Evolutionary conservation across 2,329 filamentous ascomycete species (phyloP).

Genomic region (Trichoderma atrobrunneum): DNA sequence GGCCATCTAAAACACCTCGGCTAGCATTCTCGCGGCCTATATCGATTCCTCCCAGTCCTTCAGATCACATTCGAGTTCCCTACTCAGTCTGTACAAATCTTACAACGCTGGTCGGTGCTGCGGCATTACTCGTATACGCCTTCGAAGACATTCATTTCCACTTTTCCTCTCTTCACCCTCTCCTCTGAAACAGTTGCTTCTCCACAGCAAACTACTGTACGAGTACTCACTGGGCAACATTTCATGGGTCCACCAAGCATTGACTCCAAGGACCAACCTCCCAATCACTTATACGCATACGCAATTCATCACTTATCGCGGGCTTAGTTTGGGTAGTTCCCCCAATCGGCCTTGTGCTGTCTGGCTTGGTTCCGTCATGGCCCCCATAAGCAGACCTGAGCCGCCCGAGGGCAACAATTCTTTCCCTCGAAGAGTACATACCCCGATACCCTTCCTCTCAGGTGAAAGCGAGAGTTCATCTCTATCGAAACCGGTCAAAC

Average conservation of each 20-base stretch:
- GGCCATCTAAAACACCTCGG: neutral
- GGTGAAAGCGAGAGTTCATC: constrained; percentile 24
- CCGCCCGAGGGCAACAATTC: constrained; percentile 18
- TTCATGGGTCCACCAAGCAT: constrained; percentile 6
- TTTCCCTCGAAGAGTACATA: neutral
- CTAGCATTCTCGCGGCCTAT: neutral
- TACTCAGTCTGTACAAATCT: neutral
- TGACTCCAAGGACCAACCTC: neutral
- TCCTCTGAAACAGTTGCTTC: neutral
- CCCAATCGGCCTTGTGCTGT: neutral
- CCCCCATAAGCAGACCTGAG: constrained; percentile 21
- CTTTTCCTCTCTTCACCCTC: neutral
- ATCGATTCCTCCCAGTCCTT: neutral
- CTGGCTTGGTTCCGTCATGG: constrained; percentile 27
- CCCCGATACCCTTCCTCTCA: constrained; percentile 2
- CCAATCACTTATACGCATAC: constrained; percentile 5
- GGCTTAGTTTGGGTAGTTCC: neutral
- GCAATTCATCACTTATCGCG: neutral
- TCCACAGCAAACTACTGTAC: neutral
- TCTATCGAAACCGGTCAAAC: constrained; percentile 43
- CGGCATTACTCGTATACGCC: neutral
- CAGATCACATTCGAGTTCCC: neutral
- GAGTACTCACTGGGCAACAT: neutral
- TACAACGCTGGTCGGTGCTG: neutral
- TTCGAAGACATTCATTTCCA: neutral